Evolutionary conservation across 768 basidiomycete genomes (phyloP), one percentile per base, ranked within the genome.

Genomic region (Postia placenta): DNA sequence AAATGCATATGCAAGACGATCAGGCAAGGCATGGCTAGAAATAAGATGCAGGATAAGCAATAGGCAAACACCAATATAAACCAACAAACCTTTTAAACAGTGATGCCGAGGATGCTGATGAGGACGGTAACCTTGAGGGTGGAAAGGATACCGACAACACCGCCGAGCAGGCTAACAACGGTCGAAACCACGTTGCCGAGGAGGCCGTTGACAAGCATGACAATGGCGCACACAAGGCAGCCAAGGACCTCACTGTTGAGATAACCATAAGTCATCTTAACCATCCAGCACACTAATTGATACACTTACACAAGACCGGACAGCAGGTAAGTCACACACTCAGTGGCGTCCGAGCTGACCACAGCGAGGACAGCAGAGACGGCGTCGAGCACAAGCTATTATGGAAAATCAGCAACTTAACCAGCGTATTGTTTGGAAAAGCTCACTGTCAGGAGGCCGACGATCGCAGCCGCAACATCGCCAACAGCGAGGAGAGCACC

Each of bases 301-400:
- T 20, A 48, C 40, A 50, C 59, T 51, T 51, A 61, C 60, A 61
- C 58, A 26, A 69, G 58, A 23, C 7, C 35, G 11, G 42, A 46
- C 14, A 69, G 54, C 0, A 63, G 25, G 36, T 30, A 11, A n/a
- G 59, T 41, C 23, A 69, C 51, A 11, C 48, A 57, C 9, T 36
- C 14, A 19, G 53, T 30, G 42, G 53, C 39, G 6, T 37, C 51
- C 14, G 25, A 33, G 20, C 47, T 56, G 43, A 50, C 41, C 12
- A 65, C 37, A 20, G 42, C 40, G n/a, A 70, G 48, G 42, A 65
- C 51, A 17, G 47, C 42, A 4, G 58, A 52, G 43, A 64, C 46
- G 14, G 63, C 65, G 19, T 33, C 43, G 53, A 71, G 58, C 50
- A 67, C 37, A 9, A 59, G 24, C 67, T 69, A 36, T 9, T 45